Evolutionary conservation across 371 early-diverging fungal species (phyloP), one percentile per base, ranked within the genome.

Genomic region (Mortierella sp.): DNA sequence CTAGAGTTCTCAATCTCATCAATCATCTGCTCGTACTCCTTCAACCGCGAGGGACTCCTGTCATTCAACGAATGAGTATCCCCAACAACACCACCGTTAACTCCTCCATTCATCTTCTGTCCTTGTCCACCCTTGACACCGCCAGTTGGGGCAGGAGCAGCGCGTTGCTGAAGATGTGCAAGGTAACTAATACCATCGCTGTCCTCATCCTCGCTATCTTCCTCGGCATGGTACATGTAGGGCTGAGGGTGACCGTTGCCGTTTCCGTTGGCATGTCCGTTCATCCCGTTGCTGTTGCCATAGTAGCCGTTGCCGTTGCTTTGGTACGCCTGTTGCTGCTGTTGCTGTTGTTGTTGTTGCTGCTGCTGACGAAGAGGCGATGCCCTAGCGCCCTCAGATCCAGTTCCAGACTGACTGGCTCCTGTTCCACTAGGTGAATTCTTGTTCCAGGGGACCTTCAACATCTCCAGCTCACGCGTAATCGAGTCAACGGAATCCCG

Each of bases 371-470:
- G 71, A 31, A 75, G 75, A 9, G 80, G 75, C 24, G 80, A 42
- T 7, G 80, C 71, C 78, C 65, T 78, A 24, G 24, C 11, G 7
- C 24, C 68, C 19, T 65, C 68, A 2, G 42, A 24, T 2, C 68
- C 68, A 14, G 68, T 8, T 0, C 65, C 65, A 4, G 31, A 31
- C 9, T 38, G 31, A 7, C 21, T 9, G 19, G 9, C 21, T 65
- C 65, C 50, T 14, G 50, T 9, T 38, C 65, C 65, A 24, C 38
- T 34, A 3, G 38, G 38, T 1, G 50, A 21, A 44, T 57, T 65
- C 48, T 82, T 87, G 77, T 87, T 82, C 87, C 83, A 82, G 0
- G 87, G 87, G 5, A 87, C 87, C 57, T 82, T 82, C 74, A 87
- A 16, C 80, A 87, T 75, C 77, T 87, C 87, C 4, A 87, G 79